These are phyloP conservation scores for Leccinum pachyderme DNA, from an alignment of 1,284 basidiomycete genomes.

Conservation along the genomic window DNA sequence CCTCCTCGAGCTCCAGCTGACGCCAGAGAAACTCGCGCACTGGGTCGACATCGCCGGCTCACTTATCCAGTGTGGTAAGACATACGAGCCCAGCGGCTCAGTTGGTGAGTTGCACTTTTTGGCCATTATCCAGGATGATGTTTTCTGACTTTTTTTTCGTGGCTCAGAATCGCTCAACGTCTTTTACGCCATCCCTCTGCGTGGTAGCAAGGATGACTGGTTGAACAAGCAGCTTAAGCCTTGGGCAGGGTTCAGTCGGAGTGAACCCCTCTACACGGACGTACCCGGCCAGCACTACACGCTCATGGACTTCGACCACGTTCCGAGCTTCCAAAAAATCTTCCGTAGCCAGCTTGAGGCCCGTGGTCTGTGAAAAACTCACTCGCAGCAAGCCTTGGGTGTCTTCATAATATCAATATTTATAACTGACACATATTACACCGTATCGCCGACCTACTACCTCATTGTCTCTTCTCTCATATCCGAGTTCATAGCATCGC, in stretches of 20 bases:
- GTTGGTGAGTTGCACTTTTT: not conserved
- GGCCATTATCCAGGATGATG: too few species aligned
- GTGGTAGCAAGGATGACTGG: not conserved
- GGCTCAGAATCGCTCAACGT: not conserved
- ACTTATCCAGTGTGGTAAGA: not conserved
- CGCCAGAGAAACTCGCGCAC: not conserved
- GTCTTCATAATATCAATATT: not conserved
- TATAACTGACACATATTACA: too few species aligned
- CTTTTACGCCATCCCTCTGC: not conserved
- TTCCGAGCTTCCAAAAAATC: not conserved
- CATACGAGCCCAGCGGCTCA: not conserved
- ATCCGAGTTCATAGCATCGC: too few species aligned
- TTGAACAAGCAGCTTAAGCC: not conserved
- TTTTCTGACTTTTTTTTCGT: not conserved
- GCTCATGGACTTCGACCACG: not conserved
- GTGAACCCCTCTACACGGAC: not conserved
- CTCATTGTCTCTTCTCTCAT: too few species aligned
- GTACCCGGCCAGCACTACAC: not conserved
- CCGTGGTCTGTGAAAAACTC: not conserved
- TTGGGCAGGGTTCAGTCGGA: not conserved
- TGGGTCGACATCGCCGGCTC: not conserved
- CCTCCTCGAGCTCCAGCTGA: not conserved
- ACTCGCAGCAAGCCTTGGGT: not conserved
- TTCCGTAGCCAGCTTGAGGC: not conserved
- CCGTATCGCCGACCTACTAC: too few species aligned